Evolutionary conservation across 1,284 basidiomycete species (phyloP), one percentile per base, ranked within the genome.

Genomic region (Anthracocystis walkeri): DNA sequence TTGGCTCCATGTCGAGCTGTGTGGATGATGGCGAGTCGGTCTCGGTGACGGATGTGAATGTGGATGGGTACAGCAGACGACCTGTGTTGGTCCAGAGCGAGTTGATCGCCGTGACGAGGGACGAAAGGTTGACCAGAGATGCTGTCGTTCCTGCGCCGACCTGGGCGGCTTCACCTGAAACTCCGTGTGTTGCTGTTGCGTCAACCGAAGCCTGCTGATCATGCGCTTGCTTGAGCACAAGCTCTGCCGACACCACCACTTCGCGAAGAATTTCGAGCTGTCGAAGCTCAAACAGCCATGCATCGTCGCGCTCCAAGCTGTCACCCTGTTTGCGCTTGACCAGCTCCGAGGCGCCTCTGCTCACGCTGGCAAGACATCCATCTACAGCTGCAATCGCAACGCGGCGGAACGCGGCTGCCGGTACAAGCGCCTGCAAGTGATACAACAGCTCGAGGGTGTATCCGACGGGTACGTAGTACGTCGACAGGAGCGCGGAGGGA

Each of bases 51-150:
- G 57, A 33, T 20, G 52, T 11, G 11, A 31, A 33, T 7, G 62
- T 23, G 21, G 73, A 59, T 1, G 75, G 71, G 23, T 67, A 70
- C 45, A 77, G 56, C 12, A 77, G 20, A 3, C 71, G 41, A 7
- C 71, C 72, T 1, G 75, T 77, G 42, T 62, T 70, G 35, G 63
- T 65, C 75, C 75, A 77, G 25, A 77, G 55, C 54, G 71, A 70
- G 27, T 77, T 77, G 63, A 77, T 69, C 7, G 75, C 75, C 0
- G 53, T 51, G 33, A 74, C 67, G 2, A 77, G 61, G 21, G 65
- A 65, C 3, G 66, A 65, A 0, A 75, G 57, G n/a, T 71, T 65
- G 21, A 77, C 65, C 0, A 76, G 27, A 11, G 66, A 55, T 3
- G 51, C 51, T 11, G 49, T 18, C 21, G 45, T 50, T 23, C 58